Base-by-base conservation (phyloP, 73 alveolate genomes). In the Paramecium octaurelia region DNA sequence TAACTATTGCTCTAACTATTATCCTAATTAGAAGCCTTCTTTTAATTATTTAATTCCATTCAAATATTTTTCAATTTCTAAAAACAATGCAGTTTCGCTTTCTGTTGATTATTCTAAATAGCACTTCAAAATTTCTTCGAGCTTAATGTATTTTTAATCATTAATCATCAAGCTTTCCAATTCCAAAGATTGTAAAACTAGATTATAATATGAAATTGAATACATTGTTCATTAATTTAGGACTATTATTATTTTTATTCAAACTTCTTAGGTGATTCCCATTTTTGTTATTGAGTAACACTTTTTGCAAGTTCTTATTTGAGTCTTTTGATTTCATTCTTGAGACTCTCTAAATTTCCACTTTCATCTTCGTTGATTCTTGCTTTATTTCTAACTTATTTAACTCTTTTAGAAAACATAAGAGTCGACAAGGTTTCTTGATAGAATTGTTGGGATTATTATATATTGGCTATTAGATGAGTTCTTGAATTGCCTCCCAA, bases 341-440 rank as follows among this genome's bases (percentile, higher is more conserved):
- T 89, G 34, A 89, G 34, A 89, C 92, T 46, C 21, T 89, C 94
- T 46, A 89, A 58, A 89, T 89, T 89, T 16, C 94, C 94, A 83
- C 93, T 87, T 18, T 90, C 77, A 43, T 95, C 95, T 43, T 93
- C 95, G 86, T 76, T 93, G 42, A 59, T 95, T 42, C 94, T 83
- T 40, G 92, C 89, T 90, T 93, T 95, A 86, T 92, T 85, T 95
- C 92, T 95, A 20, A 93, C 92, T 85, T 93, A 86, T 88, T 95
- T 95, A 5, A 92, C 95, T 93, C 94, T 95, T 58, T 93, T 94
- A 18, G 98, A 70, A 91, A 93, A 95, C 87, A 88, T 86, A 31
- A 95, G 92, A 59, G 98, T 93, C 23, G 93, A 95, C 11, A 95
- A 92, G 36, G 97, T 95, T 43, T 95, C 98, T 75, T 93, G 93